Percentiles rank a stretch among this genome's conserved stretches.
Evolutionary conservation across 495 filamentous ascomycete species (phyloP).

Genomic region (Aspergillus hancockii): DNA sequence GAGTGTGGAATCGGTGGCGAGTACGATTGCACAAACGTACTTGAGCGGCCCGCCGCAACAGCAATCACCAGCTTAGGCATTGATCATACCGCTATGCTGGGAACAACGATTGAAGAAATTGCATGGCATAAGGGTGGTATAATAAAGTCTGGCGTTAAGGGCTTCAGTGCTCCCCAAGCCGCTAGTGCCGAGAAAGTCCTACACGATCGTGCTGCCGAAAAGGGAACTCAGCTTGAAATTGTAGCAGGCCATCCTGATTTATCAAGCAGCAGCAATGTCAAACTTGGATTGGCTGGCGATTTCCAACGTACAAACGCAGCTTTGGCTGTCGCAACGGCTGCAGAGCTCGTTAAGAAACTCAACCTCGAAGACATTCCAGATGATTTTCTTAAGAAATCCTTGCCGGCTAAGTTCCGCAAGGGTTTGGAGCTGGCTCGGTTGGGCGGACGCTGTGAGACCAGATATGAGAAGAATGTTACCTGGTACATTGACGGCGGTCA

Average conservation of each 20-base stretch:
- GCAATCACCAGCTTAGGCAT: slow-evolving; percentile 88
- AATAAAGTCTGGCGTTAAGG: slow-evolving; percentile 70
- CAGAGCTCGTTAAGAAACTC: slow-evolving; percentile 52
- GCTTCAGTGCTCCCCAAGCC: slow-evolving; percentile 74
- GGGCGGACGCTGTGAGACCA: slow-evolving; percentile 82
- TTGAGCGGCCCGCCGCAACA: slow-evolving; percentile 67
- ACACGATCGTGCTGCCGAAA: slow-evolving; percentile 67
- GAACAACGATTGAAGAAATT: slow-evolving; percentile 83
- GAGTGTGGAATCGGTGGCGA: slow-evolving; percentile 94
- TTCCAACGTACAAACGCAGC: slow-evolving; percentile 90
- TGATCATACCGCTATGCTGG: slow-evolving; percentile 80
- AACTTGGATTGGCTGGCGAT: slow-evolving; percentile 71
- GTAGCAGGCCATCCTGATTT: slow-evolving; percentile 67
- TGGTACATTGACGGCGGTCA: slow-evolving; percentile 96
- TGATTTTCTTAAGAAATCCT: slow-evolving; percentile 42
- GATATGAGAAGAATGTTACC: slow-evolving; percentile 61
- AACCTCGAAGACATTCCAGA: slow-evolving; percentile 46
- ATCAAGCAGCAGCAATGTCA: slow-evolving; percentile 47
- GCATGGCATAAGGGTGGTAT: slow-evolving; percentile 98
- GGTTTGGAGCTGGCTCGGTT: slow-evolving; percentile 77
- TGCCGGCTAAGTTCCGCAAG: slow-evolving; percentile 68
- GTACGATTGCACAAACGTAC: slow-evolving; percentile 92
- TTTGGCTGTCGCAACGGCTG: slow-evolving; percentile 75
- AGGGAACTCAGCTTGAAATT: slow-evolving; percentile 58
- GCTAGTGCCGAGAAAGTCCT: slow-evolving; percentile 68